Evolutionary conservation across 164 flowering plant species (phyloP).

Genomic region (Hamamelis virginiana): DNA sequence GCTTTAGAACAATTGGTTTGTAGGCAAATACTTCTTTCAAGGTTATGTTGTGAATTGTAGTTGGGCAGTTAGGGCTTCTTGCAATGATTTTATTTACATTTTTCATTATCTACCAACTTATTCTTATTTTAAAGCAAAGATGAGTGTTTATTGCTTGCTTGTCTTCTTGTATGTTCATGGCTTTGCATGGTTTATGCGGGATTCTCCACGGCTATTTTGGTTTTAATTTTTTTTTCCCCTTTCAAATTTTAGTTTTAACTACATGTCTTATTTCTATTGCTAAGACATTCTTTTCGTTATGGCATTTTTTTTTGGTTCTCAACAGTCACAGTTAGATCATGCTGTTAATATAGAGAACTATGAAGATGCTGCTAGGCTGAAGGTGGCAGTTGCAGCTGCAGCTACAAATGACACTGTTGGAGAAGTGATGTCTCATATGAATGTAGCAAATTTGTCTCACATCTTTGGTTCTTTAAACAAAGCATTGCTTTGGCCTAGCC

Average conservation of each 20-base stretch:
- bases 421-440: slow-evolving; percentile 59
- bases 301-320: slow-evolving; percentile 4
- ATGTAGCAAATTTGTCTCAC: slow-evolving; percentile 39
- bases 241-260: background rate
- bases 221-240: background rate
- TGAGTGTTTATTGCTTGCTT: too few relatives aligned
- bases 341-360: slow-evolving; percentile 75
- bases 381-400: slow-evolving; percentile 93
- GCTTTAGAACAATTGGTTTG: too few relatives aligned
- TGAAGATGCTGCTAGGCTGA: slow-evolving; percentile 83
- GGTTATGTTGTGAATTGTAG: background rate
- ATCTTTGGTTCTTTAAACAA: background rate
- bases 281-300: background rate
- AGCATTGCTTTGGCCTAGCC: background rate
- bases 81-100: background rate
- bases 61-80: background rate
- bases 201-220: background rate
- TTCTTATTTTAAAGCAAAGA: too few relatives aligned
- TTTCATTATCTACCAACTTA: too few relatives aligned
- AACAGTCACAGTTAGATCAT: slow-evolving; percentile 69
- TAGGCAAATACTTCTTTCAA: background rate
- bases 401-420: slow-evolving; percentile 80
- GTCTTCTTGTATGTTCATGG: too few relatives aligned
- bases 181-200: too few relatives aligned
- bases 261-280: background rate